Base-by-base conservation (phyloP, 192 early-diverging fungal species). In the Backusella liffmaniae region DNA sequence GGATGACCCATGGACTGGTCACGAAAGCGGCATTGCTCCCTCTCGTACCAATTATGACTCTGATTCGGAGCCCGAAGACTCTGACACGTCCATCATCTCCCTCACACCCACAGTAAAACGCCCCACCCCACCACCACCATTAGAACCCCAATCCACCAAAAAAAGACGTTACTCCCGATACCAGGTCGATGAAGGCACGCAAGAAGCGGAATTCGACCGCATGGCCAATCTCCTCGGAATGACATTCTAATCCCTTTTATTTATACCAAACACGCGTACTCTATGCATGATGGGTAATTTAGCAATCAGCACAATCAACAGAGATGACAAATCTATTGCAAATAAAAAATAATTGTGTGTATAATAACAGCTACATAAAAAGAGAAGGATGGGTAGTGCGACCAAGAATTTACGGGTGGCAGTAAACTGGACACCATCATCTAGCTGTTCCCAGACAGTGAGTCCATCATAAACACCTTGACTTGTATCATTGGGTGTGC, bases 391-490 rank as follows among this genome's bases (percentile, higher is more conserved):
- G 9, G 98, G 98, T 13, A 97, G 88, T 5, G 92, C 92, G 7
- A 95, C 98, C 66, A 98, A 82, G 79, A 95, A 99, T 80, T 99
- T 99, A 80, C 96, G 95, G 74, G 96, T 93, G 26, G 96, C 95
- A 21, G 98, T 99, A 81, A 98, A 98, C 79, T 98, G 94, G 51
- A 91, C 92, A 53, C 97, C 97, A 71, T 95, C 92, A 86, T 99
- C 98, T 78, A 99, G 96, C 86, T 99, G 98, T 84, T 99, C 96
- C 98, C 98, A 99, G 49, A 99, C 88, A 7, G 96, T 99, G 44
- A 97, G 84, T 66, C 93, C 93, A 77, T 96, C 94, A 73, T 94
- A 97, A 1, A 94, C 96, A 65, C 95, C 95, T 84, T 97, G 95
- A 80, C 95, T 93, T 30, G 95, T 89, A 72, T 94, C 92, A 77